Evolutionary conservation across 2,329 filamentous ascomycete genomes (phyloP), one percentile per base, ranked within the genome.

Genomic region (Aureobasidium namibiae): DNA sequence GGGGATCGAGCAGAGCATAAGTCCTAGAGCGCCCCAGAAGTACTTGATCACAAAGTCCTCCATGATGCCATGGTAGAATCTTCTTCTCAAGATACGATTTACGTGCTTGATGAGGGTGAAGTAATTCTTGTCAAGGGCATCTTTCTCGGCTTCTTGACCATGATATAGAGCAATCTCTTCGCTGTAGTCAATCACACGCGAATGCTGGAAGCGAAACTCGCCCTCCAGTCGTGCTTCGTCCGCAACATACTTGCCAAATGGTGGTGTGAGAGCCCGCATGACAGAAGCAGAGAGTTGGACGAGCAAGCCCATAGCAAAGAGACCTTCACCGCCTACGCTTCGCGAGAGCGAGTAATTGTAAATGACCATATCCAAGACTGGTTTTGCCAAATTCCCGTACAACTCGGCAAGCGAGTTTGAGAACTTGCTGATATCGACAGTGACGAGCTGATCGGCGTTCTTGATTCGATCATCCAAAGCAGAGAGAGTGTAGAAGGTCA

Each of bases 1-100:
- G 0, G 94, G 94, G 0, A 96, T 86, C 72, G 90, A 95, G 78
- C 94, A 99, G 10, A 99, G 84, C 63, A 96, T 74, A 64, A 99
- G 80, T 1, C 94, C 94, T 44, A 99, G 74, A 2, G 94, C 92
- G 41, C 94, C 94, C 94, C 94, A 99, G 75, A 97, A 94, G 72
- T 99, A 99, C 74, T 99, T 99, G 74, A 99, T 96, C 60, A 97
- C 90, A 73, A 96, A 99, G 73, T 99, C 94, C 72, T 99, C 94
- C 92, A 97, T 96, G 68, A 99, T 87, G n/a, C 92, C 92, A 72
- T 99, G 92, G 73, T 97, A 97, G 72, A 99, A 89, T 50, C 94
- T 84, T 63, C 90, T 82, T 39, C 92, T 83, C 62, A 99, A 76
- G 64, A 97, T 96, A 69, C 95, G 87, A 73, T 99, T 99, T 70